Conservation (phyloP, 495 filamentous ascomycete species). For the Xylaria grammica region DNA sequence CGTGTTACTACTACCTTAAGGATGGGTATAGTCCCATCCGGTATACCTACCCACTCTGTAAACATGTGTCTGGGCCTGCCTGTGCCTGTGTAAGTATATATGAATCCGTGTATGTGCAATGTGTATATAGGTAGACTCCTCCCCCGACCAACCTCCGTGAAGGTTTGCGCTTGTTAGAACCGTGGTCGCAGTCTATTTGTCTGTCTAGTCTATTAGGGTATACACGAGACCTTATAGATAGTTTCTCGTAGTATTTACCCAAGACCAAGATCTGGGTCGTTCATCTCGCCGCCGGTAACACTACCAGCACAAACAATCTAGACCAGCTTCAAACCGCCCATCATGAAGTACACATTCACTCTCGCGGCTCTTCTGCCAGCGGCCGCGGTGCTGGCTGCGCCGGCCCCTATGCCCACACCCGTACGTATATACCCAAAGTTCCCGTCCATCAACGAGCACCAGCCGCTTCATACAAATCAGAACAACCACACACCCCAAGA, state of each 20-base stretch:
- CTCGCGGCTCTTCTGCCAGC: conserved; percentile 29
- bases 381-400: conserved; percentile 35
- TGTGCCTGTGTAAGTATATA: not conserved
- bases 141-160: not conserved
- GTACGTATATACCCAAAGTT: conserved; percentile 11
- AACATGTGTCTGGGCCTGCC: no score
- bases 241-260: no score
- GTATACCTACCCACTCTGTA: no score
- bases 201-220: no score
- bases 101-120: not conserved
- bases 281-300: no score
- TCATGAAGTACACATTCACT: conserved; percentile 31
- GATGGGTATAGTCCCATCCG: no score
- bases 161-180: conserved; percentile 31
- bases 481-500: no score
- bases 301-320: not conserved
- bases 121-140: not conserved
- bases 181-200: no score
- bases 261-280: no score
- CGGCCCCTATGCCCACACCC: conserved; percentile 31
- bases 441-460: conserved; percentile 7
- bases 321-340: not conserved
- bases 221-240: no score
- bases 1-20: no score
- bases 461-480: no score